These are phyloP conservation scores for Penicillium robsamsonii DNA, from an alignment of 495 filamentous ascomycete species.

Conservation along the genomic window DNA sequence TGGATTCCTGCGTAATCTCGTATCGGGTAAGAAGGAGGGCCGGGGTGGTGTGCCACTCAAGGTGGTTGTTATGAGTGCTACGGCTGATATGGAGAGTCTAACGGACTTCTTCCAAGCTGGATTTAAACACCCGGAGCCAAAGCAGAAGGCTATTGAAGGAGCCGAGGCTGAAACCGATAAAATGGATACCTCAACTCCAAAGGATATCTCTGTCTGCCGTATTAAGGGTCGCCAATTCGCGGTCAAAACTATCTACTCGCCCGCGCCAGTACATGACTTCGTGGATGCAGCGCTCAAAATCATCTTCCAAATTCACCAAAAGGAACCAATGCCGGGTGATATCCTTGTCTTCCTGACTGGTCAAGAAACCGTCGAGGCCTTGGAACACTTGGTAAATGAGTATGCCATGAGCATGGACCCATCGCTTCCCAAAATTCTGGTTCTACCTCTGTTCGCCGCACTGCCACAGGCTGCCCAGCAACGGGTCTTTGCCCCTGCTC, in stretches of 20 bases:
- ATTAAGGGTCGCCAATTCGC: conserved; percentile 89
- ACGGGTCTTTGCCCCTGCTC: conserved; percentile 75
- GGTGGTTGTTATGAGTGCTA: conserved; percentile 95
- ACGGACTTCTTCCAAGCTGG: conserved; percentile 67
- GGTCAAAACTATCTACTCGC: conserved; percentile 74
- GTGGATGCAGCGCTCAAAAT: conserved; percentile 76
- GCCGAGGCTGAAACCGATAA: conserved; percentile 7
- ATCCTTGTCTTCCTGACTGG: conserved; percentile 92
- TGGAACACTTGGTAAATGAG: conserved; percentile 79
- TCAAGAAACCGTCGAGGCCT: conserved; percentile 84
- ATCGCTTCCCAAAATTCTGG: conserved; percentile 69
- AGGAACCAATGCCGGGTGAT: conserved; percentile 88
- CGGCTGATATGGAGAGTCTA: conserved; percentile 78
- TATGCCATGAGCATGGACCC: conserved; percentile 67
- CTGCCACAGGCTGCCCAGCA: conserved; percentile 78
- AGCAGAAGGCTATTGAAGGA: conserved; percentile 15
- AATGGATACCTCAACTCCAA: conserved; percentile 7
- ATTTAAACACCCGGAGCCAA: conserved; percentile 19
- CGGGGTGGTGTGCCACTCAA: conserved; percentile 74
- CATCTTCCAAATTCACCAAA: conserved; percentile 85
- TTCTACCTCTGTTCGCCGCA: conserved; percentile 72
- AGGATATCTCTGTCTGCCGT: conserved; percentile 56
- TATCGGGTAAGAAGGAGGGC: conserved; percentile 54
- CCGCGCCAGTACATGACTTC: conserved; percentile 77
- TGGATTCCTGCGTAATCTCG: conserved; percentile 79